These are phyloP conservation scores for Cochlearia excelsa DNA, from an alignment of 345 rosid genomes.

Conservation along the genomic window DNA sequence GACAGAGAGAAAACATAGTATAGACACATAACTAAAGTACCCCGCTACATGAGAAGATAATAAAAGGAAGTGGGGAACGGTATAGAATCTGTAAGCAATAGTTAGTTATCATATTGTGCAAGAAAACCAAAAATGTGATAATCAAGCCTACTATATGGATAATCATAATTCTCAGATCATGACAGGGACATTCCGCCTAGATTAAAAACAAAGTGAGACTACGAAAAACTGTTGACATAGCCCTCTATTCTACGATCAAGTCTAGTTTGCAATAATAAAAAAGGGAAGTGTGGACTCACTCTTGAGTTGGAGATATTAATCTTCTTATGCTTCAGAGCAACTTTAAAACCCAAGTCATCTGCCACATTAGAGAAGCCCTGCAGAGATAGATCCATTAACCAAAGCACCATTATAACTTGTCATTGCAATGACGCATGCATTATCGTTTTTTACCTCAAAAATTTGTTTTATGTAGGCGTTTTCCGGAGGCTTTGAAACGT, in stretches of 20 bases:
- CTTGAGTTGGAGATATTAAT: slow-evolving; percentile 92
- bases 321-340: slow-evolving; percentile 93
- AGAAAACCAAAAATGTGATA: slow-evolving; percentile 13
- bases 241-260: slow-evolving; percentile 1
- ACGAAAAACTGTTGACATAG: slow-evolving; percentile 7
- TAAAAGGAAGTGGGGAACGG: background rate
- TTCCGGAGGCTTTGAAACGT: slow-evolving; percentile 95
- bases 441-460: slow-evolving; percentile 59
- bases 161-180: slow-evolving; percentile 4
- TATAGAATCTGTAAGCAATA: slow-evolving; percentile 2
- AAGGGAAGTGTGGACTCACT: slow-evolving; percentile 51
- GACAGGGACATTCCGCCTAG: slow-evolving; percentile 3
- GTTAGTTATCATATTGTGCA: background rate
- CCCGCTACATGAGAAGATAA: slow-evolving; percentile 11
- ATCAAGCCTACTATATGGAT: background rate
- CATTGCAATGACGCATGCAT: slow-evolving; percentile 18
- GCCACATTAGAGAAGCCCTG: slow-evolving; percentile 86
- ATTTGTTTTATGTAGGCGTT: slow-evolving; percentile 86
- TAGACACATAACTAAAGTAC: background rate
- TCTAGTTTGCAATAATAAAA: slow-evolving; percentile 4
- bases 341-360: slow-evolving; percentile 66
- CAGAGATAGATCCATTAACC: slow-evolving; percentile 29
- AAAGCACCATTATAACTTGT: slow-evolving; percentile 24
- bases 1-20: background rate
- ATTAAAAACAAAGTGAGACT: background rate